Evolutionary conservation across 2,329 filamentous ascomycete species (phyloP), one percentile per base, ranked within the genome.

Genomic region (Chalaropsis thielavioides): DNA sequence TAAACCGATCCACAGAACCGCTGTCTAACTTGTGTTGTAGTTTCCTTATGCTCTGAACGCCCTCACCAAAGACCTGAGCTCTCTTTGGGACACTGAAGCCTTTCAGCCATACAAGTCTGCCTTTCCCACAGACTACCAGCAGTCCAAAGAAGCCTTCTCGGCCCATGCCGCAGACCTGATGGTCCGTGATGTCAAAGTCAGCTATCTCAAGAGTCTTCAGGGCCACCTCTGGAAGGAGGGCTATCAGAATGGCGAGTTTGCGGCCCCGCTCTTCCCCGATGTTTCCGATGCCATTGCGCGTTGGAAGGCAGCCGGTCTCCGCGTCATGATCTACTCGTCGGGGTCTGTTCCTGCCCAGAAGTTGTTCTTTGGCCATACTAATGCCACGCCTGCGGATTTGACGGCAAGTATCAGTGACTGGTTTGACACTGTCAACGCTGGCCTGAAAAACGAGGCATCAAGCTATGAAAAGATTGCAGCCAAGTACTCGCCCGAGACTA

Each of bases 371-470:
- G 79, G 80, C 67, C 83, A 91, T 71, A 85, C 83, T 51, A 77
- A 82, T 68, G 78, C 81, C 7, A 75, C 80, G 67, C 78, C 79
- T 19, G 76, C 79, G n/a, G 83, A 90, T 72, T 73, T 89, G 70
- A 81, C 78, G 2, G 75, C 76, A 1, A 73, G 83, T 65, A 80
- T 90, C 66, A 78, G 77, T 56, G 85, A 80, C 69, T 90, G 84
- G 79, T 92, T 90, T 72, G 89, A 94, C 73, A 92, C 89, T 2
- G 82, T 88, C 66, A 92, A 89, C 73, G 89, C 89, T 40, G 89
- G 89, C 1, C 79, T 82, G 65, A 94, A 94, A 77, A 82, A 80
- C 58, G 83, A 90, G 70, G 72, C 75, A 46, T 74, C 73, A 24
- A 92, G 88, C 73, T 94, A 92, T 75, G 73, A 76, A 69, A 83